Percentiles rank a stretch among this genome's conserved stretches.
phyloP scores from a whole-genome alignment of 164 flowering plant genomes.

The Liquidambar formosana region DNA sequence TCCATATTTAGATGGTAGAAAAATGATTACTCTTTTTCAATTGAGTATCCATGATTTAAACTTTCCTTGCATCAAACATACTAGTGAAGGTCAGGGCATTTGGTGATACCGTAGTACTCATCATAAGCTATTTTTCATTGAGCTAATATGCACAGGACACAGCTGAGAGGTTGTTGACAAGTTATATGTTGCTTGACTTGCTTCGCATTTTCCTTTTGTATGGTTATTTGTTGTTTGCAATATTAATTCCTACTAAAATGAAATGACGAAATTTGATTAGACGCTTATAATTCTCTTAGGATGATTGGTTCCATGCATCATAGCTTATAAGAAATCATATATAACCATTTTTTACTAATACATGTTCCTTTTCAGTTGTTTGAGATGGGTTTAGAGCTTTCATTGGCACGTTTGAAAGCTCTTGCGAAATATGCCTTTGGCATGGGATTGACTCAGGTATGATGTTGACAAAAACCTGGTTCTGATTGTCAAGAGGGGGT shows the following conservation, averaged over 20 bases:
- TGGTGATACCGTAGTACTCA: not conserved
- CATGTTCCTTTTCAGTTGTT: constrained; percentile 60
- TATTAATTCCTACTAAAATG: not conserved
- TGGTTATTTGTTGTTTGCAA: constrained; percentile 7
- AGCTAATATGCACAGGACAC: not conserved
- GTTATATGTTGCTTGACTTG: too few species aligned
- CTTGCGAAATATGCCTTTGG: constrained; percentile 99
- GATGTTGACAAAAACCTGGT: constrained; percentile 5
- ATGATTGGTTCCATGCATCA: not conserved
- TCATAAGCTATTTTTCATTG: not conserved
- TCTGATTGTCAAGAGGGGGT: not conserved
- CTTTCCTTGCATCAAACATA: not conserved
- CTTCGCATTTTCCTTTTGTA: not conserved
- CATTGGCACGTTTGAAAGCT: constrained; percentile 88
- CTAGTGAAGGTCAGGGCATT: not conserved
- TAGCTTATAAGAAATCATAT: not conserved
- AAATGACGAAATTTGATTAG: not conserved
- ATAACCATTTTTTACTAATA: constrained; percentile 2
- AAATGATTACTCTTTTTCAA: not conserved
- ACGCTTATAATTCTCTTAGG: not conserved
- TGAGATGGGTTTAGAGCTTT: constrained; percentile 99
- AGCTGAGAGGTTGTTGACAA: too few species aligned
- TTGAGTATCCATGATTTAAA: not conserved
- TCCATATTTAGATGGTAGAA: not conserved
- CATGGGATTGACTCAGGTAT: constrained; percentile 94